phyloP scores from a whole-genome alignment of 2,329 filamentous ascomycete genomes.

The Sporothrix schenckii region DNA sequence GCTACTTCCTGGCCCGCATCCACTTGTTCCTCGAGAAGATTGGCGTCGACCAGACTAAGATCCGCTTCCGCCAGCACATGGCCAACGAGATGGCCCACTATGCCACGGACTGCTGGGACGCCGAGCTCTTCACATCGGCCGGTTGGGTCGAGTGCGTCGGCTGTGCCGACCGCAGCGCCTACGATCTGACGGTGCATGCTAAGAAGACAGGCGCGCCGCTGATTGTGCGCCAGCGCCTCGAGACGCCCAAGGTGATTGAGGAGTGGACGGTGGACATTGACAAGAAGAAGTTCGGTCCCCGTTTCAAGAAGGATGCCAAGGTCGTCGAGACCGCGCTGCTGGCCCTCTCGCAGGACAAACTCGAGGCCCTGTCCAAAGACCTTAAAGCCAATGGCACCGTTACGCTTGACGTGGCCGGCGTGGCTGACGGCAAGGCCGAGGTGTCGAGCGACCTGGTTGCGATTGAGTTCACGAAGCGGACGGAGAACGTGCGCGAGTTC shows the following conservation, averaged over 20 bases:
- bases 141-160: conserved; percentile 99
- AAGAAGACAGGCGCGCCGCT: conserved; percentile 89
- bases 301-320: conserved; percentile 94
- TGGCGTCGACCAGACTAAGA: conserved; percentile 82
- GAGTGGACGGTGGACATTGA: conserved; percentile 87
- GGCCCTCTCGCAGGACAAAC: conserved; percentile 75
- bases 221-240: conserved; percentile 78
- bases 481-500: conserved; percentile 85
- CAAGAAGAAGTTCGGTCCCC: conserved; percentile 93
- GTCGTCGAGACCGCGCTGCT: conserved; percentile 78
- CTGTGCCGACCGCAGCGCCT: conserved; percentile 85
- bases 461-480: conserved; percentile 80
- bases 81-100: conserved; percentile 79
- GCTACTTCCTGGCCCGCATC: conserved; percentile 95
- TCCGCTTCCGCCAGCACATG: conserved; percentile 98
- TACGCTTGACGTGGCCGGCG: conserved; percentile 69
- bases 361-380: conserved; percentile 75
- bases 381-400: conserved; percentile 75
- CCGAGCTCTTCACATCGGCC: conserved; percentile 85
- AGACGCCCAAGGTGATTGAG: conserved; percentile 76
- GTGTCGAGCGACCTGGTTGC: conserved; percentile 76
- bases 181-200: conserved; percentile 88
- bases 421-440: conserved; percentile 73
- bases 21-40: conserved; percentile 87
- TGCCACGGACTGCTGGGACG: conserved; percentile 96